These are phyloP conservation scores for Exophiala phaeomuriformis DNA, from an alignment of 2,329 filamentous ascomycete species.

Conservation along the genomic window DNA sequence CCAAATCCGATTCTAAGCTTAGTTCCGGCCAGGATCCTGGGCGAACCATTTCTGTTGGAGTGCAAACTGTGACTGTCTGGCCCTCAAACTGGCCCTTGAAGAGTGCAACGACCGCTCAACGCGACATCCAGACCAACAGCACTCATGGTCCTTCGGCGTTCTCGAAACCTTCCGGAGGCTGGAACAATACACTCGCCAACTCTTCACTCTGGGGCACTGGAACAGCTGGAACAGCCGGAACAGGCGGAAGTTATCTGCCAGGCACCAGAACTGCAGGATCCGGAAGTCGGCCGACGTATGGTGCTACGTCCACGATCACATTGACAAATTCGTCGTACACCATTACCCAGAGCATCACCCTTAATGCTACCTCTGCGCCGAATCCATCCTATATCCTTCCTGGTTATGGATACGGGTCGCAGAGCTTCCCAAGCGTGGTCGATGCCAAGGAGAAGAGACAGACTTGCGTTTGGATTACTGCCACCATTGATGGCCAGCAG, in stretches of 20 bases:
- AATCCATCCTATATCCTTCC: constrained; percentile 3
- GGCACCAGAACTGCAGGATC: neutral
- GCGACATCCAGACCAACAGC: neutral
- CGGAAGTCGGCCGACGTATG: neutral
- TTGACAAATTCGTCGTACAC: constrained; percentile 4
- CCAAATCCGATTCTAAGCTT: constrained; percentile 5
- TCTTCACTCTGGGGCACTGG: constrained; percentile 5
- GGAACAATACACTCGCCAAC: constrained; percentile 11
- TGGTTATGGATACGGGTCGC: constrained; percentile 4
- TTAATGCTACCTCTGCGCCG: constrained; percentile 3
- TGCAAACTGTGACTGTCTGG: constrained; percentile 16
- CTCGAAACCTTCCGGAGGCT: constrained; percentile 12
- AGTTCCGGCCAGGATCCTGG: constrained; percentile 1
- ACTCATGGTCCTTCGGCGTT: constrained; percentile 8
- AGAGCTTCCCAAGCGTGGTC: neutral
- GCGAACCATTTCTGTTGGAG: constrained; percentile 8
- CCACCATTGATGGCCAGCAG: constrained; percentile 19
- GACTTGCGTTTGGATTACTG: constrained; percentile 26
- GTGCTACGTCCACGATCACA: constrained; percentile 3
- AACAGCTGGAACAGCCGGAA: neutral
- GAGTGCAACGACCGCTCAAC: neutral
- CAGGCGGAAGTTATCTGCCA: neutral
- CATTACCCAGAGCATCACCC: constrained; percentile 2
- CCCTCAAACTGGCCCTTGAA: constrained; percentile 1
- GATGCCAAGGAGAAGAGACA: constrained; percentile 23